Base-by-base conservation (phyloP, 495 filamentous ascomycete species). In the Hypoxylon subgilvum region DNA sequence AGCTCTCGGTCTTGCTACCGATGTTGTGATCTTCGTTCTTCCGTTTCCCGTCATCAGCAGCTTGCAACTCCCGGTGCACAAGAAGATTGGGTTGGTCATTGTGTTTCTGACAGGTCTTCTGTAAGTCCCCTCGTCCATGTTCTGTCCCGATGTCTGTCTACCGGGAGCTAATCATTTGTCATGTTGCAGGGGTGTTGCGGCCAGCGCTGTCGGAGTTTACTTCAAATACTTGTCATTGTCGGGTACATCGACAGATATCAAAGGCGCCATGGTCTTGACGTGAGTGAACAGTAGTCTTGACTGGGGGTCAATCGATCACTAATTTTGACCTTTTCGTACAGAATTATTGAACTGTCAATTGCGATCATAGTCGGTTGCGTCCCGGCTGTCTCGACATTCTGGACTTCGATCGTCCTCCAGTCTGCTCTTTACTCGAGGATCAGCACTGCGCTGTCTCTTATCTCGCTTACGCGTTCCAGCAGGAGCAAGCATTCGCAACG, bases 21-120 rank as follows among this genome's bases (percentile, higher is more conserved):
- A 84, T 68, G 32, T 80, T 1, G 22, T 80, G 6, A 72, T 77
- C 12, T 71, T 76, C 43, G 4, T 71, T 31, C 47, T 79, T 0
- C 77, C 76, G 0, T 60, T 79, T 8, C 71, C 70, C 0, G 55
- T 74, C 10, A 68, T 79, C 16, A 44, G 59, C 4, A 60, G 56
- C 0, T 47, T 79, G n/a, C 69, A 63, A 4, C 68, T 76, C 16
- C 69, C 70, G 1, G 42, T 56, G 1, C 53, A 57, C 36, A 72
- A 77, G 38, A 78, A 77, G 49, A 13, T 72, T 3, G 68, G 68
- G 12, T 39, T 79, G 2, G 49, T 57, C 14, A 43, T 57, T 10
- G 62, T 79, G 14, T 78, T 79, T 43, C 42, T 65, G 1, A 39
- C 73, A 3, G 77, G 77, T 21, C 63, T 70, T 17, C 63, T 78